A percentile compares a stretch with the other conserved stretches of the same genome.
Conservation (phyloP, 2,329 filamentous ascomycete genomes). For the Penicillium sp. region DNA sequence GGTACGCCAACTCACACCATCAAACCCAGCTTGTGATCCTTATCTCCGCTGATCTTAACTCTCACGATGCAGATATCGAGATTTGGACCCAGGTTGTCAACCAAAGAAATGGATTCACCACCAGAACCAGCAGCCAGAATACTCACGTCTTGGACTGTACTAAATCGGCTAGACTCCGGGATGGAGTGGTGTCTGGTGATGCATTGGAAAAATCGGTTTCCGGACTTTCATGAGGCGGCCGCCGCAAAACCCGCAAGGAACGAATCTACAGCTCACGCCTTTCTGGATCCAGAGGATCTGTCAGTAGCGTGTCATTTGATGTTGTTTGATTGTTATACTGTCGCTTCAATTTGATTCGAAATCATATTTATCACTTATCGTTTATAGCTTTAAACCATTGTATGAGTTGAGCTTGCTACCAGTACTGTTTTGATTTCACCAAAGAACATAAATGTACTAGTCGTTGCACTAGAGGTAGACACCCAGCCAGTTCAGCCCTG, state of each 20-base stretch:
- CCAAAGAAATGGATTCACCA: background rate
- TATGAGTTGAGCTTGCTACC: too few species aligned
- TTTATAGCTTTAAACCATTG: too few species aligned
- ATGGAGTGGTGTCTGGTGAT: background rate
- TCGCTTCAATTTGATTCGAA: too few species aligned
- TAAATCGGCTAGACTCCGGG: background rate
- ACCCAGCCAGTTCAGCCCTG: too few species aligned
- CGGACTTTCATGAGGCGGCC: background rate
- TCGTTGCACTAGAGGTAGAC: too few species aligned
- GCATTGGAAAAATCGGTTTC: background rate
- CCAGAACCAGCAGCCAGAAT: background rate
- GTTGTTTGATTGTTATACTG: too few species aligned
- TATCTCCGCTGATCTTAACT: background rate
- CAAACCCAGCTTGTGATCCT: background rate
- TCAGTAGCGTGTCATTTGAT: too few species aligned
- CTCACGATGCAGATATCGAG: constrained; percentile 1
- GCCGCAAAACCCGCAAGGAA: background rate
- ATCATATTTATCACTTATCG: too few species aligned
- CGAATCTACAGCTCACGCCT: background rate
- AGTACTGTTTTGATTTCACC: too few species aligned
- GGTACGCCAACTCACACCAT: background rate
- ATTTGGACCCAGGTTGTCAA: background rate
- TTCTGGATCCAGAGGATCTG: too few species aligned
- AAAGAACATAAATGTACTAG: too few species aligned
- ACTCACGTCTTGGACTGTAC: background rate